These are phyloP conservation scores for Periconia digitata DNA, from an alignment of 2,329 filamentous ascomycete genomes.

Conservation along the genomic window DNA sequence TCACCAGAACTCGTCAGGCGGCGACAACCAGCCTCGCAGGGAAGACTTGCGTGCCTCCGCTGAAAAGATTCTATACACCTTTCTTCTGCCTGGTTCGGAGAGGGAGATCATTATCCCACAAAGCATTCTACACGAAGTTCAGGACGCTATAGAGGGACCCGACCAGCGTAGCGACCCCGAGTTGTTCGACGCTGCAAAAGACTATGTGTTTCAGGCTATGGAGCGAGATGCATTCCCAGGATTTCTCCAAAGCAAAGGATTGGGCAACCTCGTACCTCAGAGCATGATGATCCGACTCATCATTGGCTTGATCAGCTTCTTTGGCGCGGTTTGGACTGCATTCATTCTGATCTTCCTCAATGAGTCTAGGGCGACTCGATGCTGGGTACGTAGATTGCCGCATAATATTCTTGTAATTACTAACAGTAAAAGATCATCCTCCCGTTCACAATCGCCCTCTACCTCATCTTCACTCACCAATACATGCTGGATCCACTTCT, in stretches of 20 bases:
- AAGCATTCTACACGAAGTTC: slow-evolving; percentile 82
- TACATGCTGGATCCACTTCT: slow-evolving; percentile 93
- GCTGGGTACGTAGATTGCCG: slow-evolving; percentile 73
- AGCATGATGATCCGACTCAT: slow-evolving; percentile 86
- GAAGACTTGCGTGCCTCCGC: slow-evolving; percentile 90
- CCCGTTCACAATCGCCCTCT: slow-evolving; percentile 88
- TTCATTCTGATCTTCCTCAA: slow-evolving; percentile 93
- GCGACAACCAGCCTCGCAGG: slow-evolving; percentile 46
- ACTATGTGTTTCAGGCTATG: slow-evolving; percentile 99
- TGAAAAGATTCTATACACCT: slow-evolving; percentile 99
- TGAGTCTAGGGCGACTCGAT: slow-evolving; percentile 70
- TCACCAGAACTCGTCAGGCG: slow-evolving; percentile 36
- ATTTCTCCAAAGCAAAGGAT: slow-evolving; percentile 89
- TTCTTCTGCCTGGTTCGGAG: slow-evolving; percentile 90
- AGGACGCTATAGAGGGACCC: slow-evolving; percentile 77
- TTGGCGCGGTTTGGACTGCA: slow-evolving; percentile 89
- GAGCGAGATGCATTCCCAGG: slow-evolving; percentile 98
- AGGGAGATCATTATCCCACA: slow-evolving; percentile 93
- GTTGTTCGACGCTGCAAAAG: slow-evolving; percentile 95
- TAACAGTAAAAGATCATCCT: slow-evolving; percentile 66
- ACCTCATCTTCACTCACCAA: slow-evolving; percentile 74
- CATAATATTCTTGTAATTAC: not conserved
- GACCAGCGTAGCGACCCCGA: slow-evolving; percentile 93
- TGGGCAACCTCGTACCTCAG: slow-evolving; percentile 92
- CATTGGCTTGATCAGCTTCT: slow-evolving; percentile 81